Conservation (phyloP, 805 yeast genomes). For the Pichia sporocuriosa region DNA sequence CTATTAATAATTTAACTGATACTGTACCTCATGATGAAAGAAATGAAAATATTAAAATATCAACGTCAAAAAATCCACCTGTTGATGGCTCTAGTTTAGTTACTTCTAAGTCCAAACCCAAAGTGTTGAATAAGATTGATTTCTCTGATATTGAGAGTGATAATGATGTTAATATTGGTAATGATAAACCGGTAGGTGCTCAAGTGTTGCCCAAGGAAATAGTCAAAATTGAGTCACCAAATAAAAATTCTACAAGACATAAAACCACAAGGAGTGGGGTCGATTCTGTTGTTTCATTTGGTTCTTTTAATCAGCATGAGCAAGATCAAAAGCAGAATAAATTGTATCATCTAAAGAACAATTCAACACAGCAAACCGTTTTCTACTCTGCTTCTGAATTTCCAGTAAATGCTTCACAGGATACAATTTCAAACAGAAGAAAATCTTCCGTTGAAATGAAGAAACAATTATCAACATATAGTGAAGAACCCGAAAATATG, state of each 20-base stretch:
- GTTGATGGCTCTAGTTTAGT: no score
- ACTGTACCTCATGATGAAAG: no score
- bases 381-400: slow-evolving; percentile 36
- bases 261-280: slow-evolving; percentile 3
- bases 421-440: background rate
- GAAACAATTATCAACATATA: background rate
- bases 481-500: background rate
- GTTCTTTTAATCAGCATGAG: slow-evolving; percentile 3
- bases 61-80: no score
- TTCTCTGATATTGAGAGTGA: slow-evolving; percentile 9
- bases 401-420: slow-evolving; percentile 5
- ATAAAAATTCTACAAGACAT: background rate
- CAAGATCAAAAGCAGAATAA: slow-evolving; percentile 15
- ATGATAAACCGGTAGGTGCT: slow-evolving; percentile 1
- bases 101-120: slow-evolving; percentile 27
- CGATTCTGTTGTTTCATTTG: slow-evolving; percentile 9
- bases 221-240: background rate
- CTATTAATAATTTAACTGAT: no score
- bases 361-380: slow-evolving; percentile 26
- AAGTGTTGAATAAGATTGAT: slow-evolving; percentile 14
- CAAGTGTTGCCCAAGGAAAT: background rate
- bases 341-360: slow-evolving; percentile 22
- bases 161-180: slow-evolving; percentile 23
- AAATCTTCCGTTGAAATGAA: background rate
- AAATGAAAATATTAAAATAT: no score